phyloP scores from a whole-genome alignment of 2,329 filamentous ascomycete genomes.

The Conoideocrella luteorostrata region DNA sequence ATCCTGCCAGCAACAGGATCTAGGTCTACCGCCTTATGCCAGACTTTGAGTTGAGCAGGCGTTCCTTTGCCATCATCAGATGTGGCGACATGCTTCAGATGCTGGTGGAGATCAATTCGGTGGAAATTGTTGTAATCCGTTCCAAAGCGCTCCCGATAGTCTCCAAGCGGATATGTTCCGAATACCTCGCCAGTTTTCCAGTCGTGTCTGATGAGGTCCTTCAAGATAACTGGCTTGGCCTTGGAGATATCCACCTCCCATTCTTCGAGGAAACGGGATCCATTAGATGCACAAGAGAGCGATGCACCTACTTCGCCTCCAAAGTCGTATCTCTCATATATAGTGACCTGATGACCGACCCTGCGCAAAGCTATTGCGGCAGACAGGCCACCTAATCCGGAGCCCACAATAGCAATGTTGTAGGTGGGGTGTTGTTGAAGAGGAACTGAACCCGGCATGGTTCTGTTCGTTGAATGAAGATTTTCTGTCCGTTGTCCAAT shows the following conservation, averaged over 20 bases:
- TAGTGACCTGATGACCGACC: constrained; percentile 38
- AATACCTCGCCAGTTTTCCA: constrained; percentile 56
- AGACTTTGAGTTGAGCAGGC: constrained; percentile 44
- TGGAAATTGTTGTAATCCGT: constrained; percentile 60
- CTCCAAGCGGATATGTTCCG: constrained; percentile 50
- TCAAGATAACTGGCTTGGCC: constrained; percentile 54
- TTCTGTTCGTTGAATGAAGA: not conserved
- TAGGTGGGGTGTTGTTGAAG: constrained; percentile 16
- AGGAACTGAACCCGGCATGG: constrained; percentile 2
- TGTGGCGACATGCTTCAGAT: constrained; percentile 51
- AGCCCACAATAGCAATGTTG: constrained; percentile 30
- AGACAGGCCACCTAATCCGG: constrained; percentile 32
- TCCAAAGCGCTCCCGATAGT: constrained; percentile 56
- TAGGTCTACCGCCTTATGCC: constrained; percentile 44
- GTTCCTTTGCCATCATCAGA: constrained; percentile 42
- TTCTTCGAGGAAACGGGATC: constrained; percentile 55
- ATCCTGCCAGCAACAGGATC: constrained; percentile 42
- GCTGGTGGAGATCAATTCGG: constrained; percentile 54
- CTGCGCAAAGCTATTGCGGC: constrained; percentile 33
- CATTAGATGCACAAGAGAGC: constrained; percentile 57
- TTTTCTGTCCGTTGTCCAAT: not conserved
- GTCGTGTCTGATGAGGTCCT: constrained; percentile 55
- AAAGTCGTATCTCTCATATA: constrained; percentile 58
- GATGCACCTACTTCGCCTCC: constrained; percentile 60
- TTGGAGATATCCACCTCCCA: constrained; percentile 54